Percentiles rank a stretch among this genome's conserved stretches.
Evolutionary conservation across 2,329 filamentous ascomycete genomes (phyloP).

Genomic region (Claviceps pazoutovae): DNA sequence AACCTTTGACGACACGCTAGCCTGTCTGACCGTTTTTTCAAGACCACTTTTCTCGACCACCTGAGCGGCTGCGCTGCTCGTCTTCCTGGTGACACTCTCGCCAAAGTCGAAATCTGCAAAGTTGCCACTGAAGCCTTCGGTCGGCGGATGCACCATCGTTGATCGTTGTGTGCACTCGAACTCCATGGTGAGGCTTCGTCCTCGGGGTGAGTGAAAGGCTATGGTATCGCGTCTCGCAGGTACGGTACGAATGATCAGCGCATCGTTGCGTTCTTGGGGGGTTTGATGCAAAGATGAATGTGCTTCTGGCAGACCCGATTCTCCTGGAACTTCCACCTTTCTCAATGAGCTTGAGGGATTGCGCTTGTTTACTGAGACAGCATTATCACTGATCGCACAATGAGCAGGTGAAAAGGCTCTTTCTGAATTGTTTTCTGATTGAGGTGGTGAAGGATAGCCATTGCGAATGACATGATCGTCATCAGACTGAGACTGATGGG

Average conservation of each 20-base stretch:
- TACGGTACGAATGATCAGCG: slow-evolving; percentile 33
- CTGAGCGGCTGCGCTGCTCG: background rate
- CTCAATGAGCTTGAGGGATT: slow-evolving; percentile 14
- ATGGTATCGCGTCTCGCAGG: slow-evolving; percentile 37
- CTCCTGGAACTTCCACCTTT: slow-evolving; percentile 12
- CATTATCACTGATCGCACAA: slow-evolving; percentile 5
- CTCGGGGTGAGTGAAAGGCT: slow-evolving; percentile 29
- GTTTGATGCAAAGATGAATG: slow-evolving; percentile 21
- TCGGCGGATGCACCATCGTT: slow-evolving; percentile 10
- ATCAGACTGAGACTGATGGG: background rate
- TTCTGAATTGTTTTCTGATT: slow-evolving; percentile 18
- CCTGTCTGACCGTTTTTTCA: background rate
- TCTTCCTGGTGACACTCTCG: slow-evolving; percentile 13
- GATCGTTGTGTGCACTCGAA: slow-evolving; percentile 11
- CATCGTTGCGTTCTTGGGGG: slow-evolving; percentile 26
- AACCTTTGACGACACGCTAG: background rate
- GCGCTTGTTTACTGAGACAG: slow-evolving; percentile 10
- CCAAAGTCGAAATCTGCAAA: slow-evolving; percentile 26
- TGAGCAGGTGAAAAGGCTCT: slow-evolving; percentile 11
- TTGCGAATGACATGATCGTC: background rate
- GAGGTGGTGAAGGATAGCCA: slow-evolving; percentile 25
- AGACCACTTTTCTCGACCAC: background rate
- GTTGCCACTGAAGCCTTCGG: slow-evolving; percentile 24
- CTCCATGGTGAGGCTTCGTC: slow-evolving; percentile 33
- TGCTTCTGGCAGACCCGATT: slow-evolving; percentile 26